These are phyloP conservation scores for Apiospora koreana DNA, from an alignment of 2,329 filamentous ascomycete species.

Conservation along the genomic window DNA sequence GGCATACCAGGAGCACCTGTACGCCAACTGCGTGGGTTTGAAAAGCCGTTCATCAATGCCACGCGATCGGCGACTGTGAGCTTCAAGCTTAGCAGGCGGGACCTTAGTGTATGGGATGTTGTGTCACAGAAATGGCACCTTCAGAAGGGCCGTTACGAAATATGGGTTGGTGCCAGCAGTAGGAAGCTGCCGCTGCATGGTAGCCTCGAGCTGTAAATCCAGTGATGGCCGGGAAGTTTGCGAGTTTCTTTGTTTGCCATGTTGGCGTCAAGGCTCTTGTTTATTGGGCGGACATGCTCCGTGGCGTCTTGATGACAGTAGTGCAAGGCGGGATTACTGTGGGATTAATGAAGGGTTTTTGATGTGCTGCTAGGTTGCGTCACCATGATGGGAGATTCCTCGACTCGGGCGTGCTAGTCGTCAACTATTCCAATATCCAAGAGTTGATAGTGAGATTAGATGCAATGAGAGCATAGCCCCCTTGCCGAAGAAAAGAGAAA, in stretches of 20 bases:
- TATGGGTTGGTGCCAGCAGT: constrained; percentile 51
- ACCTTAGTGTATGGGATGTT: constrained; percentile 68
- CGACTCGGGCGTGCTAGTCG: neutral
- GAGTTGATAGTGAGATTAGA: neutral
- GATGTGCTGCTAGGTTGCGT: neutral
- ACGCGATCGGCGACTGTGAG: constrained; percentile 44
- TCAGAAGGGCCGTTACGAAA: constrained; percentile 42
- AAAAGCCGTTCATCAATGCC: constrained; percentile 55
- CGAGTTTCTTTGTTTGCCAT: constrained; percentile 18
- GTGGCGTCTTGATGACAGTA: neutral
- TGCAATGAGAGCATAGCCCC: neutral
- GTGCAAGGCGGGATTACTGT: neutral
- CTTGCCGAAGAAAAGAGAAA: neutral
- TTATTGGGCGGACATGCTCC: neutral
- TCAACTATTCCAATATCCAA: neutral
- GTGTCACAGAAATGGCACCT: constrained; percentile 61
- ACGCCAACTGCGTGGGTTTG: constrained; percentile 66
- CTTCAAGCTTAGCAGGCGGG: constrained; percentile 60
- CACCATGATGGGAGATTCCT: neutral
- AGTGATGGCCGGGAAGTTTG: constrained; percentile 24
- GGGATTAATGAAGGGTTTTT: neutral
- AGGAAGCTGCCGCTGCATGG: constrained; percentile 43
- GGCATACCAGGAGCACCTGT: constrained; percentile 48
- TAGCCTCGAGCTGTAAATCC: constrained; percentile 26
- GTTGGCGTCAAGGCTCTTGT: neutral